A percentile compares a stretch with the other conserved stretches of the same genome.
Evolutionary conservation across 768 basidiomycete species (phyloP).

Genomic region (Kwoniella shandongensis): DNA sequence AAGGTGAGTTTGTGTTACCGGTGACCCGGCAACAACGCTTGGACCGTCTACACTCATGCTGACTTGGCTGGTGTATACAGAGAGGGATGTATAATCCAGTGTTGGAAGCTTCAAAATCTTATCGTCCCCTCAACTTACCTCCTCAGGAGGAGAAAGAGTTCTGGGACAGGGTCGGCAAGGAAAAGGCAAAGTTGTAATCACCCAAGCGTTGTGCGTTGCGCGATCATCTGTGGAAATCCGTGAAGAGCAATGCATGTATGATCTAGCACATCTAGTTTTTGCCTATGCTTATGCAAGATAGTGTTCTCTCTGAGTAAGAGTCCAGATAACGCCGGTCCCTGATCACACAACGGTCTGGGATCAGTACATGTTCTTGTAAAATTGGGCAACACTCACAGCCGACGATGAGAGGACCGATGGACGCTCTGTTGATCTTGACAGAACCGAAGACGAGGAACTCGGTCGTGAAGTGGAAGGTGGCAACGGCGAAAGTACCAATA

Average conservation of each 20-base stretch:
- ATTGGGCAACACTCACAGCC: slow-evolving; percentile 64
- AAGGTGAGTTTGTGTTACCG: slow-evolving; percentile 33
- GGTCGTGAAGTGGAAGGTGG: slow-evolving; percentile 82
- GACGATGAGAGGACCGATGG: slow-evolving; percentile 75
- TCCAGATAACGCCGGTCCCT: slow-evolving; percentile 26
- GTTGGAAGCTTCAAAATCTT: slow-evolving; percentile 27
- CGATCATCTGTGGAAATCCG: too few relatives aligned
- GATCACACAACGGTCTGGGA: neutral
- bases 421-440: slow-evolving; percentile 63
- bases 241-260: neutral
- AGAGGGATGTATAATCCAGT: slow-evolving; percentile 29
- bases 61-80: slow-evolving; percentile 9
- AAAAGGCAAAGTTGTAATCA: slow-evolving; percentile 18
- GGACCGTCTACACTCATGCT: neutral
- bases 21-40: too few relatives aligned
- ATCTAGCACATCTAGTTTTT: slow-evolving; percentile 1
- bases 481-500: slow-evolving; percentile 81
- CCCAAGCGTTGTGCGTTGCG: neutral
- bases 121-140: slow-evolving; percentile 28
- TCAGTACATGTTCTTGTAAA: neutral
- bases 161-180: slow-evolving; percentile 25
- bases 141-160: slow-evolving; percentile 35
- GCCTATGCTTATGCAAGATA: slow-evolving; percentile 18
- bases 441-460: slow-evolving; percentile 82
- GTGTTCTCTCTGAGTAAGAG: slow-evolving; percentile 20